Evolutionary conservation across 2,329 filamentous ascomycete species (phyloP).

Genomic region (Colletotrichum sp.): DNA sequence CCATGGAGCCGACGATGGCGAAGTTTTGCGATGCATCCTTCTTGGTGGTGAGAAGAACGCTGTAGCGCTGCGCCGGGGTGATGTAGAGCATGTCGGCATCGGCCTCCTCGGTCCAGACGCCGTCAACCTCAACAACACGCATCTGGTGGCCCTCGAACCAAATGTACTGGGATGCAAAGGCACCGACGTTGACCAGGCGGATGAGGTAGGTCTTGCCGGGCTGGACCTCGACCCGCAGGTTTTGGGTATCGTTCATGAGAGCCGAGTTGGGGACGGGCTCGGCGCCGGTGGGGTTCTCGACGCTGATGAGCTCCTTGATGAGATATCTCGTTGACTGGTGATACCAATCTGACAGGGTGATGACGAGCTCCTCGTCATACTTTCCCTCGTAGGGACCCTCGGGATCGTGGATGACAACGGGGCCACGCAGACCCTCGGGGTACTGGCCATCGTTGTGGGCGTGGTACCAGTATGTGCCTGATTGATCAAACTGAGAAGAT

Average conservation of each 20-base stretch:
- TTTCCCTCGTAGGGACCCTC: conserved; percentile 49
- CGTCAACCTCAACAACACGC: conserved; percentile 56
- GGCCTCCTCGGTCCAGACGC: conserved; percentile 51
- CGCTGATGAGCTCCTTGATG: conserved; percentile 49
- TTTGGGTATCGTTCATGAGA: conserved; percentile 56
- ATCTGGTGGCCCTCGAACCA: conserved; percentile 50
- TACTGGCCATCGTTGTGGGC: conserved; percentile 53
- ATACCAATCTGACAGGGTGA: conserved; percentile 68
- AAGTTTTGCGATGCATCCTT: conserved; percentile 50
- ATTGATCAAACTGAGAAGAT: conserved; percentile 15
- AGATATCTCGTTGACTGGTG: conserved; percentile 58
- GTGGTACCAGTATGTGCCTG: conserved; percentile 63
- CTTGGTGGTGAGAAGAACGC: conserved; percentile 52
- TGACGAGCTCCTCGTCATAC: conserved; percentile 58
- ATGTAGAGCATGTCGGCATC: conserved; percentile 51
- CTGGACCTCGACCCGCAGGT: conserved; percentile 47
- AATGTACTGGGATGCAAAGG: conserved; percentile 54
- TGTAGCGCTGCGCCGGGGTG: conserved; percentile 53
- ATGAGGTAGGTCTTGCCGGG: conserved; percentile 59
- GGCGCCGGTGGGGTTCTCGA: conserved; percentile 53
- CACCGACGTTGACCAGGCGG: conserved; percentile 57
- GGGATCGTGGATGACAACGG: conserved; percentile 61
- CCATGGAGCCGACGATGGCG: conserved; percentile 50
- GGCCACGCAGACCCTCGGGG: conserved; percentile 62
- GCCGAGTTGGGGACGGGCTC: conserved; percentile 60